A percentile compares a stretch with the other conserved stretches of the same genome.
Conservation (phyloP, 345 rosid species). For the Rhizophora apiculata region DNA sequence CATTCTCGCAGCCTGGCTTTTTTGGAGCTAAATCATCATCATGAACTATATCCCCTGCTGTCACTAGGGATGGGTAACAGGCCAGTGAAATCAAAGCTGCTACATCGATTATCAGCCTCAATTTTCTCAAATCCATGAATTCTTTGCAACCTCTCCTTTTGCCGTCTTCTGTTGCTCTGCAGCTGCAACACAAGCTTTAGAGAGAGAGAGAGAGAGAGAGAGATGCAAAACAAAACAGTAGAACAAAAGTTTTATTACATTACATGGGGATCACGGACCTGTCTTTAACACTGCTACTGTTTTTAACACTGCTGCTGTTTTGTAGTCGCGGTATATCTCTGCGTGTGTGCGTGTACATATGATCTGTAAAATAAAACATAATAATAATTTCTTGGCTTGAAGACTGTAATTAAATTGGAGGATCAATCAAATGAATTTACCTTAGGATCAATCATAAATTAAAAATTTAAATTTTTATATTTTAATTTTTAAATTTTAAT, state of each 20-base stretch:
- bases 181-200: background rate
- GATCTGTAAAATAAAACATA: too few species aligned
- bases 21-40: constrained; percentile 86
- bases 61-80: constrained; percentile 40
- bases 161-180: background rate
- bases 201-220: background rate
- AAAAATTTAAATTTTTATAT: too few species aligned
- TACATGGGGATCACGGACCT: too few species aligned
- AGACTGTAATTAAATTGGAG: too few species aligned
- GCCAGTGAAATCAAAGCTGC: constrained; percentile 46
- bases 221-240: background rate
- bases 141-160: background rate
- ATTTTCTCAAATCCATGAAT: constrained; percentile 59
- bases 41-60: constrained; percentile 89
- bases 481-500: too few species aligned
- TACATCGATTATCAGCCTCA: constrained; percentile 29
- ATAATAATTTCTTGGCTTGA: too few species aligned
- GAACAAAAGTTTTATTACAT: too few species aligned
- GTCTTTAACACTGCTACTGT: too few species aligned
- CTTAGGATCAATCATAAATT: too few species aligned
- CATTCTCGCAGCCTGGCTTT: constrained; percentile 98
- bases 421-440: too few species aligned
- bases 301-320: too few species aligned
- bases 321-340: too few species aligned
- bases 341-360: accelerated